phyloP scores from a whole-genome alignment of 139 green algal species.

The Coelastrella sp. region DNA sequence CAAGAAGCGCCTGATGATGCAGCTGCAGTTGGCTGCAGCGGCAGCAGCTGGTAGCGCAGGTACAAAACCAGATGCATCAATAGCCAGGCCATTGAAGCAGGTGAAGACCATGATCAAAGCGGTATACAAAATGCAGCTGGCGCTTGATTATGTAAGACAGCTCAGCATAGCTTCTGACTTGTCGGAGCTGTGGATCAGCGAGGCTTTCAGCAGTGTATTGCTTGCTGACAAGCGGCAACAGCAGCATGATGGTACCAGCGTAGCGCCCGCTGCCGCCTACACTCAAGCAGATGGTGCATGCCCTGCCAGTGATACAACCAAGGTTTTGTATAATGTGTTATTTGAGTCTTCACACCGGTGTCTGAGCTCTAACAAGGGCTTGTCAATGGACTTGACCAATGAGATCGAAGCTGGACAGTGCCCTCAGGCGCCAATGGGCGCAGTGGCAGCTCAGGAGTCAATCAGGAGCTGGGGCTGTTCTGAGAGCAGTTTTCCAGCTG shows the following conservation, averaged over 20 bases:
- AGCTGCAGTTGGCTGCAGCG: slow-evolving; percentile 40
- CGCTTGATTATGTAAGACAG: slow-evolving; percentile 4
- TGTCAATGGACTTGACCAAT: too few species aligned
- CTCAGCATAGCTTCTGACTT: slow-evolving; percentile 17
- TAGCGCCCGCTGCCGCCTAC: background rate
- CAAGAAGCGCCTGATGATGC: slow-evolving; percentile 38
- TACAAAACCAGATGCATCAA: slow-evolving; percentile 31
- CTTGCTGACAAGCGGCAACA: background rate
- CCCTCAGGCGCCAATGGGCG: too few species aligned
- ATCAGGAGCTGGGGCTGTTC: background rate
- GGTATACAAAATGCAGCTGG: slow-evolving; percentile 31
- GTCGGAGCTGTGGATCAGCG: slow-evolving; percentile 5
- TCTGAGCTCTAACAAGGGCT: too few species aligned
- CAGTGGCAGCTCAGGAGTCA: background rate
- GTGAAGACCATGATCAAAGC: slow-evolving; percentile 41
- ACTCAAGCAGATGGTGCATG: background rate
- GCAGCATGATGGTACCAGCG: background rate
- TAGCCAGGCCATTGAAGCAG: slow-evolving; percentile 36
- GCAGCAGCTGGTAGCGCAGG: slow-evolving; percentile 17
- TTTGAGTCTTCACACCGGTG: too few species aligned
- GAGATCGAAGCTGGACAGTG: too few species aligned
- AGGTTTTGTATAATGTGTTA: slow-evolving; percentile 2
- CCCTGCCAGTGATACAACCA: background rate
- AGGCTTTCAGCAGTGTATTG: slow-evolving; percentile 3
- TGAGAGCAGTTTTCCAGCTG: slow-evolving; percentile 1